Base-by-base conservation (phyloP, 148 eudicot genomes). In the Persicaria maculosa region DNA sequence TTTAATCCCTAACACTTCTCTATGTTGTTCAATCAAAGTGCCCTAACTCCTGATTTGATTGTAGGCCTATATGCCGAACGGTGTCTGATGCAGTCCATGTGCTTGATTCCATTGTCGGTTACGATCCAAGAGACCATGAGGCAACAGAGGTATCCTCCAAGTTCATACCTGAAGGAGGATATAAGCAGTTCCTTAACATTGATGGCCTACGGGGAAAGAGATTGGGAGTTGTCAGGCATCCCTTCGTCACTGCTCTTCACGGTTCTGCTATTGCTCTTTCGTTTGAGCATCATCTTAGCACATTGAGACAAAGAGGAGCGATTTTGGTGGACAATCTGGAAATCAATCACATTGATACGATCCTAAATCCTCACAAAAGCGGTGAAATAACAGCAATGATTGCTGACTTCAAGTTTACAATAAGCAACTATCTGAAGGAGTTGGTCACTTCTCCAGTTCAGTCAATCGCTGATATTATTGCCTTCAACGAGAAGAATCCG, bases 1-100 rank as follows among this genome's bases (percentile, higher is more conserved):
- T 10, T 62, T 57, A 20, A 57, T 19, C 9, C 19, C 44, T 44
- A 12, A 15, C 43, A n/a, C 14, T 36, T 43, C 14, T 40, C 45
- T 58, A 19, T 58, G 31, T 19, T 20, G 36, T 53, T 53, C 57
- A 53, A 17, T 53, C 57, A 53, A 17, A 14, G 0, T 53, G 17
- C 57, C 57, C 6, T 12, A 15, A 8, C 25, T 9, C 36, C 25
- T 25, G 14, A 54, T 73, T 25, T 2, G 20, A 50, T 45, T 76
- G 69, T 84, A 91, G 97, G 84, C 93, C 97, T 0, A 91, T 91
- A 57, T 84, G 91, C 71, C 81, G 93, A 80, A 91, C 91, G 0
- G 93, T 89, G 52, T 76, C 90, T 19, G 97, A 91, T 78, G 90
- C 93, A 19, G 97, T 87, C 8, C 76, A 72, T 74, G 89, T 91